These are phyloP conservation scores for Hypoxylon perforatum DNA, from an alignment of 495 filamentous ascomycete species.

Conservation along the genomic window DNA sequence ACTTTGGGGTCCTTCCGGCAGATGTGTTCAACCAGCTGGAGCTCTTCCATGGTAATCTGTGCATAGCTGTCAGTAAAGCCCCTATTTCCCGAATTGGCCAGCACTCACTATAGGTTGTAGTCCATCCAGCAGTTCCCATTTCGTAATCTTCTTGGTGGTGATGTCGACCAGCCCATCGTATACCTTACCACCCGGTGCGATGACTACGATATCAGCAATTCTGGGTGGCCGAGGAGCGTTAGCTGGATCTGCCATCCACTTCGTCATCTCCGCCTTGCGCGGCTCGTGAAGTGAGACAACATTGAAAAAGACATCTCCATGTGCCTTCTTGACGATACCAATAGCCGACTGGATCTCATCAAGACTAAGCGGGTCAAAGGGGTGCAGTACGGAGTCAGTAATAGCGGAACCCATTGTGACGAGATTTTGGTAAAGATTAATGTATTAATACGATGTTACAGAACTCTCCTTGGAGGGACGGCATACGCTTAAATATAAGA, in stretches of 20 bases:
- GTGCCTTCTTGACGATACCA: slow-evolving; percentile 72
- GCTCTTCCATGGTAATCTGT: slow-evolving; percentile 93
- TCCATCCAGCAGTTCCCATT: slow-evolving; percentile 81
- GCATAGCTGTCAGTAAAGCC: slow-evolving; percentile 19
- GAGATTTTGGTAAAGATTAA: slow-evolving; percentile 1
- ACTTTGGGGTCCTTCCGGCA: slow-evolving; percentile 85
- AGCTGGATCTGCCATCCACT: slow-evolving; percentile 77
- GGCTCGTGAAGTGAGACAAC: slow-evolving; percentile 90
- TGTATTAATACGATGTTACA: slow-evolving; percentile 1
- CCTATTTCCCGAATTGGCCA: background rate
- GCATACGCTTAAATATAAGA: slow-evolving; percentile 22
- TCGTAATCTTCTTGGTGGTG: slow-evolving; percentile 72
- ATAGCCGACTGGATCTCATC: slow-evolving; percentile 83
- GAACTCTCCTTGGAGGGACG: background rate
- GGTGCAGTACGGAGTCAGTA: slow-evolving; percentile 62
- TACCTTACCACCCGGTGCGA: slow-evolving; percentile 80
- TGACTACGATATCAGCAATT: slow-evolving; percentile 87
- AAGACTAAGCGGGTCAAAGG: slow-evolving; percentile 84
- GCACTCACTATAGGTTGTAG: slow-evolving; percentile 80
- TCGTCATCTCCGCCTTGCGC: slow-evolving; percentile 85
- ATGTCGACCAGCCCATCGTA: slow-evolving; percentile 89
- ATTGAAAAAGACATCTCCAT: slow-evolving; percentile 84
- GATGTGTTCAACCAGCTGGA: slow-evolving; percentile 86
- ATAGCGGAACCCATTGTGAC: slow-evolving; percentile 35
- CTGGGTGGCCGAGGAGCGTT: slow-evolving; percentile 72